Evolutionary conservation across 352 stramenopile genomes (phyloP).

Genomic region (Aphanomyces stellatus): DNA sequence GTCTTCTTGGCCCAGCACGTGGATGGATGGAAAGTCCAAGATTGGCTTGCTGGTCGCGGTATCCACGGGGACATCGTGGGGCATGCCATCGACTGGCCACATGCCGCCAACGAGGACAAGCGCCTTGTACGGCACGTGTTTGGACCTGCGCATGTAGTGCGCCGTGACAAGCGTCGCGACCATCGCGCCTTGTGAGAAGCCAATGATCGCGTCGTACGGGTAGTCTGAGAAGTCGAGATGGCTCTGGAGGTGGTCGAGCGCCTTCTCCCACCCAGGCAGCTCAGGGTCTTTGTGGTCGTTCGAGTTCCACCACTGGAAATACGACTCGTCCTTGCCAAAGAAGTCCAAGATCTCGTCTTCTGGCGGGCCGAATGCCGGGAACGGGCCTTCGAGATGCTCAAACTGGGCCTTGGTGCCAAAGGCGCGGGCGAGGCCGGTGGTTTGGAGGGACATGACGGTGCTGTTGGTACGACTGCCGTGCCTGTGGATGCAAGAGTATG

Average conservation of each 20-base stretch:
- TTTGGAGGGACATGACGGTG: background rate
- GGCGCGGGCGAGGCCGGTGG: background rate
- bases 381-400: background rate
- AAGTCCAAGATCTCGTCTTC: background rate
- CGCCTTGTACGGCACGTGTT: background rate
- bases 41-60: too few relatives aligned
- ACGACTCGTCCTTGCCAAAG: background rate
- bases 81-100: background rate
- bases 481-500: too few relatives aligned
- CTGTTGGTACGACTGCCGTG: background rate
- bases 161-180: background rate
- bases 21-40: background rate
- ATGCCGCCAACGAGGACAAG: background rate
- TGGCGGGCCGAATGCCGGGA: background rate
- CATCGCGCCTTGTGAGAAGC: background rate
- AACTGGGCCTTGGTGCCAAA: background rate
- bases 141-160: background rate
- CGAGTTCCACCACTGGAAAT: background rate
- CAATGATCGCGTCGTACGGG: background rate
- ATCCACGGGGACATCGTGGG: background rate
- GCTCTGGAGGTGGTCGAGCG: background rate
- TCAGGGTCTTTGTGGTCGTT: too few relatives aligned
- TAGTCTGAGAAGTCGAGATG: background rate
- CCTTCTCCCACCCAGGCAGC: background rate
- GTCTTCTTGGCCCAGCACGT: background rate